phyloP scores from a whole-genome alignment of 306 rosid genomes.

The Quercus parvula region DNA sequence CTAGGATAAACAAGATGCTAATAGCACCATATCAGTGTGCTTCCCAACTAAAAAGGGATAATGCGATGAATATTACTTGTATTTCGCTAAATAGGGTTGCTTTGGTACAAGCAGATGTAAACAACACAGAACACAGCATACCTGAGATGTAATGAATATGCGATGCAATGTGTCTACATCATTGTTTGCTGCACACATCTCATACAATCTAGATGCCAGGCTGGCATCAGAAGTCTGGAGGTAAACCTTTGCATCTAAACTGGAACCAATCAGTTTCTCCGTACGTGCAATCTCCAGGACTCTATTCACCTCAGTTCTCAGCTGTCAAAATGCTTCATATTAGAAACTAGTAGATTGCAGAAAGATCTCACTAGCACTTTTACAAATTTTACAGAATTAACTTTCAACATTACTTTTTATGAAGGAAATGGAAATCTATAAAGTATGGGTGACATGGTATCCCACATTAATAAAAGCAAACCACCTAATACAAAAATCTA shows the following conservation, averaged over 20 bases:
- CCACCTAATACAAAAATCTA: too few species aligned
- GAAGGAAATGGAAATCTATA: background rate
- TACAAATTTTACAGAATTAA: background rate
- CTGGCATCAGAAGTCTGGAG: constrained; percentile 51
- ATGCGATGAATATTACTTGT: background rate
- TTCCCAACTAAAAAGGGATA: background rate
- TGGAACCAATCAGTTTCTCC: constrained; percentile 78
- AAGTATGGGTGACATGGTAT: background rate
- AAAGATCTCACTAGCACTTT: background rate
- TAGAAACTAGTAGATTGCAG: constrained; percentile 14
- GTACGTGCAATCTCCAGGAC: constrained; percentile 83
- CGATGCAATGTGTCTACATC: constrained; percentile 75
- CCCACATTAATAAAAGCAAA: background rate
- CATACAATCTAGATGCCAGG: constrained; percentile 59
- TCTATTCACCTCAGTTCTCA: constrained; percentile 90
- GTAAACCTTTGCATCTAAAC: constrained; percentile 90
- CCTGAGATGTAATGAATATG: constrained; percentile 91
- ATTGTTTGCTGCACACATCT: constrained; percentile 53
- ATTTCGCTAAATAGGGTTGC: background rate
- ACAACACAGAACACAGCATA: constrained; percentile 20
- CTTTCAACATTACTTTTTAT: background rate
- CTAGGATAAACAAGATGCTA: background rate
- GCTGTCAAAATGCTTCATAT: constrained; percentile 42
- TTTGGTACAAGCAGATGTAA: background rate
- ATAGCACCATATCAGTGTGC: background rate